A percentile compares a stretch with the other conserved stretches of the same genome.
These are phyloP conservation scores for Plasmodium knowlesi DNA, from an alignment of 169 alveolate genomes.

Conservation along the genomic window DNA sequence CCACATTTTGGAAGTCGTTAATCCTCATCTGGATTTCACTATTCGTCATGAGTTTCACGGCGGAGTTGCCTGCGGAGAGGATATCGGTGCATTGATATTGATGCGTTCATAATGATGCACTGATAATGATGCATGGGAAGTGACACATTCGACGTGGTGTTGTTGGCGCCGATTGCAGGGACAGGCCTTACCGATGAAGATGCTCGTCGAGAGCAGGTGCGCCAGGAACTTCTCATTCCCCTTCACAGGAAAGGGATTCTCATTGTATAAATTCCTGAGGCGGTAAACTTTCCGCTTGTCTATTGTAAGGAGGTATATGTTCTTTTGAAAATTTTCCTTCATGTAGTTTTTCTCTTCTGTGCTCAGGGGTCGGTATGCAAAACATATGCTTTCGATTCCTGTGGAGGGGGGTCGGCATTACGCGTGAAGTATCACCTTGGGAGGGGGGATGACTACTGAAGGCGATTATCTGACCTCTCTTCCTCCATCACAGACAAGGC, in stretches of 20 bases:
- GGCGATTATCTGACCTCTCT: too few relatives aligned
- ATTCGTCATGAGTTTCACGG: constrained; percentile 53
- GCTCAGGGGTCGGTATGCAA: constrained; percentile 63
- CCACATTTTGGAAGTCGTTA: constrained; percentile 51
- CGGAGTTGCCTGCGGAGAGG: constrained; percentile 38
- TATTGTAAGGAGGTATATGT: constrained; percentile 38
- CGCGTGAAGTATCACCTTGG: too few relatives aligned
- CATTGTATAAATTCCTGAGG: constrained; percentile 43
- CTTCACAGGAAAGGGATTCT: constrained; percentile 17
- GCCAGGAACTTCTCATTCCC: constrained; percentile 52
- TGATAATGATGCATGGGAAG: neutral
- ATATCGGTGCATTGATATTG: too few relatives aligned
- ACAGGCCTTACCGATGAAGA: constrained; percentile 31
- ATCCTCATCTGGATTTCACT: constrained; percentile 49
- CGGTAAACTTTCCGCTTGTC: constrained; percentile 36
- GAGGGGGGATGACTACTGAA: too few relatives aligned
- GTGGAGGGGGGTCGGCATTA: neutral
- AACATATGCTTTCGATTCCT: constrained; percentile 66
- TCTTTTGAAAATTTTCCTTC: constrained; percentile 17
- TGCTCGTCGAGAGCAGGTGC: constrained; percentile 45
- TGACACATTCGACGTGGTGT: neutral
- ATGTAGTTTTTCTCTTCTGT: constrained; percentile 15
- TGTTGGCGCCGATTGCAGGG: too few relatives aligned
- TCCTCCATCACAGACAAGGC: neutral
- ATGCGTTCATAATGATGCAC: too few relatives aligned